These are phyloP conservation scores for Actinomucor elegans DNA, from an alignment of 371 early-diverging fungal genomes.

Conservation along the genomic window DNA sequence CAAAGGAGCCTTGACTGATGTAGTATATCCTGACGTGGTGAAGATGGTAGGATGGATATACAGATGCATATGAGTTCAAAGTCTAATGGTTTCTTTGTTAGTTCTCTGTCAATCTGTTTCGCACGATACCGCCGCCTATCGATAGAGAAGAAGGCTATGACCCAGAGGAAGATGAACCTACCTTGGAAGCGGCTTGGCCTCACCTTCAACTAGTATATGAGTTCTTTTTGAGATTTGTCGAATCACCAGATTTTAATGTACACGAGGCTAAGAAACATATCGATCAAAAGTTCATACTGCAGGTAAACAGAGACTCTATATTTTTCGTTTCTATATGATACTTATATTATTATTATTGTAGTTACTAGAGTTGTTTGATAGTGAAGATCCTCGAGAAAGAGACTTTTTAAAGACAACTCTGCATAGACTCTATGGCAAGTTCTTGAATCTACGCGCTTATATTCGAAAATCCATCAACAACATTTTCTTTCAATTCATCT, in stretches of 20 bases:
- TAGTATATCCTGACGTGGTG: slow-evolving; percentile 89
- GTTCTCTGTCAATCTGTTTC: slow-evolving; percentile 90
- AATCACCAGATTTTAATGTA: slow-evolving; percentile 93
- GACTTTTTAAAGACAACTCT: slow-evolving; percentile 97
- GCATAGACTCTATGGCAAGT: slow-evolving; percentile 97
- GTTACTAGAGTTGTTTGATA: slow-evolving; percentile 94
- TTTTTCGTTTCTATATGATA: too few species aligned
- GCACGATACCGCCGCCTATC: slow-evolving; percentile 93
- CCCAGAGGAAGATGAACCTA: slow-evolving; percentile 97
- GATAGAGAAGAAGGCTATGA: slow-evolving; percentile 73
- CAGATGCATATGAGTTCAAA: too few species aligned
- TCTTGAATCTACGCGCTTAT: slow-evolving; percentile 92
- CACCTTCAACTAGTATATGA: slow-evolving; percentile 96
- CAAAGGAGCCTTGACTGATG: slow-evolving; percentile 83
- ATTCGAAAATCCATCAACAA: slow-evolving; percentile 96
- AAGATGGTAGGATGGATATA: slow-evolving; percentile 90
- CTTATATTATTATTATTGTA: slow-evolving; percentile 48
- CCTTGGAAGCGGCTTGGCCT: slow-evolving; percentile 94
- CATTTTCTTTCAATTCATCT: slow-evolving; percentile 95
- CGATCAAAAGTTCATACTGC: slow-evolving; percentile 40
- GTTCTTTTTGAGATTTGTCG: slow-evolving; percentile 93
- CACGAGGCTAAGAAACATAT: slow-evolving; percentile 68
- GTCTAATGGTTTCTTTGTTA: too few species aligned
- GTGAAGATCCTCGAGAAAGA: slow-evolving; percentile 97
- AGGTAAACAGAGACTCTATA: too few species aligned